Base-by-base conservation (phyloP, 768 basidiomycete genomes). In the Mycena filopes region DNA sequence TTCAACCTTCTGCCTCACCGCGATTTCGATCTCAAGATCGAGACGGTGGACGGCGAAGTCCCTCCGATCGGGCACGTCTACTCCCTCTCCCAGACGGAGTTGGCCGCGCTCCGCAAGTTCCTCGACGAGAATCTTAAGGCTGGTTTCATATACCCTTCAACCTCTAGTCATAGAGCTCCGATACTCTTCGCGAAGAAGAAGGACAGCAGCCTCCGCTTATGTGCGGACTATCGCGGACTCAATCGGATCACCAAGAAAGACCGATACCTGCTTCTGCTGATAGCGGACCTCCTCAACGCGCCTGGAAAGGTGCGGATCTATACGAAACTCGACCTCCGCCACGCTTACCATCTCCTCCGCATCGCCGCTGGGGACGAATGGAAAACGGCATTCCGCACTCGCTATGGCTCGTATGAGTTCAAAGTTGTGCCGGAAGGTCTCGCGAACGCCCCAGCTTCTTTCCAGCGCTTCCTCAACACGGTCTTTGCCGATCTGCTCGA, bases 191-290 rank as follows among this genome's bases (percentile, higher is more conserved):
- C 29, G 12, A n/a, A n/a, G n/a, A n/a, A n/a, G n/a, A n/a, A n/a
- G n/a, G n/a, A n/a, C n/a, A n/a, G n/a, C n/a, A n/a, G 50, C 2
- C 74, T 75, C 23, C 46, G 63, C 3, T 67, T 75, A 8, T 74
- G 72, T 29, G 63, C n/a, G n/a, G n/a, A 45, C 43, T 45, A 45
- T 21, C 43, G 43, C 5, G 48, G 48, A 5, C 28, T 49, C 9
- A 49, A 49, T 18, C 48, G 23, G 28, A 49, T 49, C 28, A 49
- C 48, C 3, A 49, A 49, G 48, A 80, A 79, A 58, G 71, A 80
- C 38, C 51, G 64, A 0, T 80, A 78, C 38, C 77, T 77, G 0
- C 68, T 81, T 18, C 78, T 78, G 0, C 72, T 78, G 7, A 66
- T 81, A 42, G 21, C 56, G 21, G 75, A 80, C 33, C 69, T 79